A percentile compares a stretch with the other conserved stretches of the same genome.
Conservation (phyloP, 306 rosid genomes). For the Lotus japonicus region DNA sequence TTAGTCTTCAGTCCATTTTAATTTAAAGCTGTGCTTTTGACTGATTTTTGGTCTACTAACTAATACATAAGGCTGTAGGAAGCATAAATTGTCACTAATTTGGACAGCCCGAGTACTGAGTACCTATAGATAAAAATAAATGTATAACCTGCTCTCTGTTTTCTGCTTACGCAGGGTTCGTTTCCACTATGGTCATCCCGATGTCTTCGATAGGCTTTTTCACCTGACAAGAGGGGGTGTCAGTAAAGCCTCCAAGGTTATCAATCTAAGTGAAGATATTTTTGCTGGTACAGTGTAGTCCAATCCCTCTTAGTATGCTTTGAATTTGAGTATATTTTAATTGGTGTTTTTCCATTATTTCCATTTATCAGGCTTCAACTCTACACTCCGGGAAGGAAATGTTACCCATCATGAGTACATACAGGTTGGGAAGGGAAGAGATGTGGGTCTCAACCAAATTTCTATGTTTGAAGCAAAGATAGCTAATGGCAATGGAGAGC, state of each 20-base stretch:
- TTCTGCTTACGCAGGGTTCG: constrained; percentile 35
- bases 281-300: constrained; percentile 38
- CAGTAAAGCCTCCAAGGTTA: constrained; percentile 48
- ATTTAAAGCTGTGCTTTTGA: background rate
- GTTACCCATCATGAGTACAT: constrained; percentile 53
- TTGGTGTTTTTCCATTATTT: constrained; percentile 10
- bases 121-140: background rate
- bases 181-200: constrained; percentile 54
- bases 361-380: constrained; percentile 38
- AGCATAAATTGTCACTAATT: background rate
- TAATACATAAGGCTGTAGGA: background rate
- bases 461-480: constrained; percentile 47
- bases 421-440: constrained; percentile 54
- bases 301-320: background rate
- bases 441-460: constrained; percentile 51
- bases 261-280: constrained; percentile 46
- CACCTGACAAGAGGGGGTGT: constrained; percentile 53
- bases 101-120: background rate
- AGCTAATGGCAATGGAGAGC: constrained; percentile 53
- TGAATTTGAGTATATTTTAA: constrained; percentile 10
- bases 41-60: background rate
- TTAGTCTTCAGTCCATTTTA: background rate
- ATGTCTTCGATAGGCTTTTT: constrained; percentile 46
- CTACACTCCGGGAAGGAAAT: constrained; percentile 49
- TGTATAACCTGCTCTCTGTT: constrained; percentile 10